Evolutionary conservation across 257 asterid species (phyloP).

Genomic region (Solanum megistacrolobum): DNA sequence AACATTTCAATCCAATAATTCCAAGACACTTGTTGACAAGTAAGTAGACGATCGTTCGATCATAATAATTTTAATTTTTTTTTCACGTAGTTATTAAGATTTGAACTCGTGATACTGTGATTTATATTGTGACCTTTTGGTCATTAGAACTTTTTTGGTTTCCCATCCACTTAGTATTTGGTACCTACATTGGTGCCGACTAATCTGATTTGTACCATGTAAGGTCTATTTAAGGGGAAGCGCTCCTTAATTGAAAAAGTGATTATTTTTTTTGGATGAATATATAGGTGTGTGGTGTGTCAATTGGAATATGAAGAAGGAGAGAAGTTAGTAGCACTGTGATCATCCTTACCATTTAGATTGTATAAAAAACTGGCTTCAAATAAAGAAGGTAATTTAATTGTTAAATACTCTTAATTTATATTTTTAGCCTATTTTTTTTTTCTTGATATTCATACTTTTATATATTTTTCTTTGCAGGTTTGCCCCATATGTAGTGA

Average conservation of each 20-base stretch:
- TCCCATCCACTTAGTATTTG: too few relatives aligned
- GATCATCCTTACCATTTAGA: constrained; percentile 44
- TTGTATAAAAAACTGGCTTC: constrained; percentile 52
- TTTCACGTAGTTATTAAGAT: too few relatives aligned
- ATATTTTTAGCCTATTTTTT: background rate
- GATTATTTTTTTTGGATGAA: background rate
- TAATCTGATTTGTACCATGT: background rate
- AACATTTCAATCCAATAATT: constrained; percentile 17
- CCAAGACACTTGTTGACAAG: constrained; percentile 33
- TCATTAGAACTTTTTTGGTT: background rate
- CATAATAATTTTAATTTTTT: background rate
- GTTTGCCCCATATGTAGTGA: constrained; percentile 52
- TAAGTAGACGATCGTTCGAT: background rate
- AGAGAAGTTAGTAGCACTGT: constrained; percentile 42
- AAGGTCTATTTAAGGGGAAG: background rate
- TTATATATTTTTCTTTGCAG: constrained; percentile 6
- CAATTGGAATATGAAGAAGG: constrained; percentile 55
- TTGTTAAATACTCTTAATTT: background rate
- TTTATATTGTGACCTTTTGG: too few relatives aligned
- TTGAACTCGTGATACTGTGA: too few relatives aligned
- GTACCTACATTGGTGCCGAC: background rate
- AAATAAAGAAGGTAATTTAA: constrained; percentile 42
- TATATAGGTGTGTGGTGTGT: constrained; percentile 49
- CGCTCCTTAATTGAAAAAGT: too few relatives aligned
- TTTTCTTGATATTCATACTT: background rate